Evolutionary conservation across 768 basidiomycete species (phyloP).

Genomic region (Leccinum arenicola): DNA sequence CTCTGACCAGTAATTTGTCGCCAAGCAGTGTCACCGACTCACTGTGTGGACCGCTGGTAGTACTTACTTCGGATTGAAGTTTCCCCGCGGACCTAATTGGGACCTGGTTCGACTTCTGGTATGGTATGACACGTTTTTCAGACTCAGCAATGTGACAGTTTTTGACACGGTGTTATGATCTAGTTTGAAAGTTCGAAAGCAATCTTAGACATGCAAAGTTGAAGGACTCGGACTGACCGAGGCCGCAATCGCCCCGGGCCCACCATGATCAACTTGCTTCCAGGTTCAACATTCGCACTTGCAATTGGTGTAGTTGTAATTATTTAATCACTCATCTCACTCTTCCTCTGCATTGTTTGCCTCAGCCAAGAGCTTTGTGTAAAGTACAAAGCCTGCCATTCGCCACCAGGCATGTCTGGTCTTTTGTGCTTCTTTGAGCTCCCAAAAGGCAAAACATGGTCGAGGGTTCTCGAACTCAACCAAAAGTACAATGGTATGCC

Average conservation of each 20-base stretch:
- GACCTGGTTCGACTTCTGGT: no score
- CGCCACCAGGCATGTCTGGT: conserved; percentile 19
- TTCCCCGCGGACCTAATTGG: no score
- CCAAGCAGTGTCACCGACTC: no score
- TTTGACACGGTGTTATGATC: no score
- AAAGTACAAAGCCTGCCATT: not conserved
- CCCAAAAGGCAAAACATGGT: conserved; percentile 9
- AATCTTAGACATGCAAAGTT: no score
- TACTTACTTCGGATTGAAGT: no score
- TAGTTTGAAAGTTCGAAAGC: no score
- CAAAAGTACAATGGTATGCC: conserved; percentile 7
- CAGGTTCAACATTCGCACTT: not conserved
- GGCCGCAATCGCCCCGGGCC: not conserved
- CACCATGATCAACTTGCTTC: not conserved
- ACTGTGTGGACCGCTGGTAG: no score
- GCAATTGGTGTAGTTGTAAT: not conserved
- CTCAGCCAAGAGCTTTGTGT: conserved; percentile 1
- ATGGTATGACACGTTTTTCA: no score
- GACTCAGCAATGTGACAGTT: no score
- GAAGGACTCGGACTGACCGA: not conserved
- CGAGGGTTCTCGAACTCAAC: conserved; percentile 10
- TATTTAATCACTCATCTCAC: not conserved
- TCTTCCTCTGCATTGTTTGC: not conserved
- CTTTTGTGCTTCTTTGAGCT: conserved; percentile 7
- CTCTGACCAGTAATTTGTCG: no score